Base-by-base conservation (phyloP, 2,329 filamentous ascomycete genomes). In the Cytospora piceae region DNA sequence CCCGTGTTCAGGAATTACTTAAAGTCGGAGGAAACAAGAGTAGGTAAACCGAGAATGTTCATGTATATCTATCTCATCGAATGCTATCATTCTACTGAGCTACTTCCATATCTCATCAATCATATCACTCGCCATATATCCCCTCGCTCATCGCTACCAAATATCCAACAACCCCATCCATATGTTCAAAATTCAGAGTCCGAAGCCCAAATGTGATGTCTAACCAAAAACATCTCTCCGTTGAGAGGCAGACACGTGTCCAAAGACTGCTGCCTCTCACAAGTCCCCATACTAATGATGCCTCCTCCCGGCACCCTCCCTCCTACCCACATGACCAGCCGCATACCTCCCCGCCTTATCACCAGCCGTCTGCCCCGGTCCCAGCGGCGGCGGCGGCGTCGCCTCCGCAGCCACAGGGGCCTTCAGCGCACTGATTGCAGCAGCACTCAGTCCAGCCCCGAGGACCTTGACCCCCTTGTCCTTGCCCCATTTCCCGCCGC, bases 361-460 rank as follows among this genome's bases (percentile, higher is more conserved):
- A 20, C 53, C 61, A 52, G 53, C 61, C 32, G 11, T 17, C 1
- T 32, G 20, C 31, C 27, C 24, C 9, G 39, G 53, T 7, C 49
- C 53, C 31, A 9, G 12, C 17, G 39, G n/a, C 2, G 52, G 24
- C 14, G 37, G 24, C 1, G 52, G 20, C 9, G 52, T 34, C 37
- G 20, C 56, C 15, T 29, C 17, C 2, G n/a, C 51, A 20, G 49
- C 8, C 12, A 53, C 1, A 1, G 61, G n/a, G 2, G 31, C 27
- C 58, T 53, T 61, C 9, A 72, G 67, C 20, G 69, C 70, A 32
- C 69, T 70, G 27, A 70, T 59, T 3, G 70, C 72, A 11, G 68
- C 71, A 15, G 71, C 72, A 0, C 71, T 71, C 34, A 74, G 64
- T 15, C 72, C 72, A 22, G 72, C 72, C 32, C 68, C 69, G 3